phyloP scores from a whole-genome alignment of 1,139 yeast species.

The Blastobotrys capitulatus region DNA sequence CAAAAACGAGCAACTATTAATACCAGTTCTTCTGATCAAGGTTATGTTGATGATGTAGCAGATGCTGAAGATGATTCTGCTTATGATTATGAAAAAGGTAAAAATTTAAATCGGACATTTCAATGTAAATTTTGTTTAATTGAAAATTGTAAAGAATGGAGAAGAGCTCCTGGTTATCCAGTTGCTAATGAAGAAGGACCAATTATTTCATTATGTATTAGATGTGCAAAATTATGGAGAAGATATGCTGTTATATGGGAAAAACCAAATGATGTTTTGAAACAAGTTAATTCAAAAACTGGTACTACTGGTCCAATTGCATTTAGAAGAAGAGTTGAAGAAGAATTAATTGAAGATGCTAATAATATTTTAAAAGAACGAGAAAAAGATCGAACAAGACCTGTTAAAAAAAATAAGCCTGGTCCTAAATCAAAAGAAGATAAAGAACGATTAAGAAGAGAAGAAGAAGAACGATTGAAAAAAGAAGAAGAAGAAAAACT shows the following conservation, averaged over 20 bases:
- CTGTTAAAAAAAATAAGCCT: neutral
- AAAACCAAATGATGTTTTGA: conserved; percentile 64
- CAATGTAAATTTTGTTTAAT: conserved; percentile 65
- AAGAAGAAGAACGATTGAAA: no score
- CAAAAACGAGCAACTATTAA: conserved; percentile 36
- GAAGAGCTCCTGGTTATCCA: conserved; percentile 58
- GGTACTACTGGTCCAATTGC: conserved; percentile 39
- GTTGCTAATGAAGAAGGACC: conserved; percentile 36
- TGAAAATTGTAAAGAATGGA: conserved; percentile 56
- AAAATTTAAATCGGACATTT: conserved; percentile 36
- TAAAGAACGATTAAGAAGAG: conserved; percentile 9
- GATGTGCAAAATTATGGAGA: conserved; percentile 92
- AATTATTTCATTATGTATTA: conserved; percentile 59
- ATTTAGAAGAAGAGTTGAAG: conserved; percentile 60
- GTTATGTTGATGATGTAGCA: conserved; percentile 45
- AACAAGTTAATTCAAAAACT: conserved; percentile 35
- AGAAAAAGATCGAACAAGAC: conserved; percentile 25
- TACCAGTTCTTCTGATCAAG: conserved; percentile 20
- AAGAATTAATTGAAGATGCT: conserved; percentile 66
- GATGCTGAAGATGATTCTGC: conserved; percentile 69
- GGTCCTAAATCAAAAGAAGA: conserved; percentile 3
- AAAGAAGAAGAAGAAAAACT: conserved; percentile 5
- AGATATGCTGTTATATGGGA: conserved; percentile 90
- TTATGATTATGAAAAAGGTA: conserved; percentile 50
- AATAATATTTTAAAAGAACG: conserved; percentile 51